A percentile compares a stretch with the other conserved stretches of the same genome.
phyloP scores from a whole-genome alignment of 106 monocot species.

The Hemerocallis citrina region DNA sequence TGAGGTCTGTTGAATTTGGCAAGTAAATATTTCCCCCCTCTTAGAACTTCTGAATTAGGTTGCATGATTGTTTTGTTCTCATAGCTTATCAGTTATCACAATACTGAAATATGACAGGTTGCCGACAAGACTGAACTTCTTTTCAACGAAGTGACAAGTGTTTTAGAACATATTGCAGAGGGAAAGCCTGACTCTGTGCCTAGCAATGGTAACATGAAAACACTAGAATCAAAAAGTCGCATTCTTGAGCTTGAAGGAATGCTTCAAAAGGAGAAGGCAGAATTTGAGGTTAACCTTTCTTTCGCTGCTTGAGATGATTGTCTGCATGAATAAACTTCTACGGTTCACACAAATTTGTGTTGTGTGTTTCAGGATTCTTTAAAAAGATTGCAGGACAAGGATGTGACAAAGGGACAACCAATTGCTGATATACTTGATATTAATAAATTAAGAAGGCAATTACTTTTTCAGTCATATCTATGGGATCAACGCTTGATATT shows the following conservation, averaged over 20 bases:
- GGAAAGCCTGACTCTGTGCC: conserved; percentile 8
- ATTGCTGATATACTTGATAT: conserved; percentile 73
- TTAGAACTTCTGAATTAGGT: neutral
- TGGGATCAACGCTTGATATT: conserved; percentile 75
- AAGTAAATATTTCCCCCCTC: neutral
- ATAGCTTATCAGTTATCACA: conserved; percentile 9
- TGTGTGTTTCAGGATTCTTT: conserved; percentile 46
- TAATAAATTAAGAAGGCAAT: conserved; percentile 66
- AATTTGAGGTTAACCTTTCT: conserved; percentile 62
- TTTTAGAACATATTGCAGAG: conserved; percentile 32
- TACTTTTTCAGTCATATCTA: conserved; percentile 61
- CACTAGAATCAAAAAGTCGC: conserved; percentile 18
- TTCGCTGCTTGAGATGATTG: neutral
- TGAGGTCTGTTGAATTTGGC: conserved; percentile 42
- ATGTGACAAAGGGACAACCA: conserved; percentile 32
- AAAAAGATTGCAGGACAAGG: conserved; percentile 35
- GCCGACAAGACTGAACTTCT: conserved; percentile 33
- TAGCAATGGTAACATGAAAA: conserved; percentile 8
- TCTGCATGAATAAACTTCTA: neutral
- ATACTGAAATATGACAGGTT: conserved; percentile 34
- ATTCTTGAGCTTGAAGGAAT: conserved; percentile 50
- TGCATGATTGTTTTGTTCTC: neutral
- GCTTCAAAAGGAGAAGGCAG: conserved; percentile 57
- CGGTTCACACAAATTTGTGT: neutral
- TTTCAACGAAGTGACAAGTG: conserved; percentile 47